Evolutionary conservation across 495 filamentous ascomycete species (phyloP).

Genomic region (Rusavskia elegans): DNA sequence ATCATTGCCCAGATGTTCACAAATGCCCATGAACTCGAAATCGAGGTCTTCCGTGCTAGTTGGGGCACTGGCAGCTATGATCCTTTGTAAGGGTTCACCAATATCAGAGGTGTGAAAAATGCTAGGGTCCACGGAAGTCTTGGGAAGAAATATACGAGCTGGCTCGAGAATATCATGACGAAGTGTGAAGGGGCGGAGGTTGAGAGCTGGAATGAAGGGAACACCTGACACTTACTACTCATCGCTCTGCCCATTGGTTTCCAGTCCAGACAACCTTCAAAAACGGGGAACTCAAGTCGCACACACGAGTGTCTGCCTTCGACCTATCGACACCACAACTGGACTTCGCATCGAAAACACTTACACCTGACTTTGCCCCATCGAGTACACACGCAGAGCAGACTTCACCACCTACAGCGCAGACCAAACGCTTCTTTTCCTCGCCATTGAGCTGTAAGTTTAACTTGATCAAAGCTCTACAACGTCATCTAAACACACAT

Average conservation of each 20-base stretch:
- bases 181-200: neutral
- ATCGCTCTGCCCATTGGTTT: too few species aligned
- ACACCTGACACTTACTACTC: neutral
- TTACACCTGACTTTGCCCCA: too few species aligned
- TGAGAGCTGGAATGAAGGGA: neutral
- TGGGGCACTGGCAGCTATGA: slow-evolving; percentile 4
- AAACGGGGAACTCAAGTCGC: too few species aligned
- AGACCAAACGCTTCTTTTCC: neutral
- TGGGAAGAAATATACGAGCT: slow-evolving; percentile 1
- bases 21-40: slow-evolving; percentile 1
- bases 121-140: slow-evolving; percentile 7
- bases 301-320: too few species aligned
- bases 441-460: neutral
- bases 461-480: neutral
- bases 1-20: neutral
- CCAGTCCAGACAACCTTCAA: too few species aligned
- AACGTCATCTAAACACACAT: neutral
- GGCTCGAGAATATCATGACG: slow-evolving; percentile 7
- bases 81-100: slow-evolving; percentile 3
- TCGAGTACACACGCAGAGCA: too few species aligned
- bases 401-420: too few species aligned
- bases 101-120: slow-evolving; percentile 2
- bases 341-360: neutral
- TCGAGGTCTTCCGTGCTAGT: slow-evolving; percentile 9
- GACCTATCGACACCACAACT: neutral